Evolutionary conservation across 1,284 basidiomycete species (phyloP).

Genomic region (Trichosporon faecale): DNA sequence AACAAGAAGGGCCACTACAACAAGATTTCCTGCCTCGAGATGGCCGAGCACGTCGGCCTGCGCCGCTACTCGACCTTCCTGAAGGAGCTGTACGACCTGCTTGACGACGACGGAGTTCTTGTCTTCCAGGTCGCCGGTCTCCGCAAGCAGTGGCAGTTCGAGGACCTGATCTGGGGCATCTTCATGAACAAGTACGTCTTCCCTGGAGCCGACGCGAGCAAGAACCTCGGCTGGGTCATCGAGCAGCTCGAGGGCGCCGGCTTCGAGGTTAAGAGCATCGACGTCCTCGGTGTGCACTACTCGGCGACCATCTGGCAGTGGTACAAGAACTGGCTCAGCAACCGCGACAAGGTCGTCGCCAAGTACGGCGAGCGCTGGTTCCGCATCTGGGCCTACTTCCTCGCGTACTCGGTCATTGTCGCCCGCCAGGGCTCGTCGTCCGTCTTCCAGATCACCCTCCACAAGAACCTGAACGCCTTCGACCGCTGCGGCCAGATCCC

Average conservation of each 20-base stretch:
- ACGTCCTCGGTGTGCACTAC: slow-evolving; percentile 96
- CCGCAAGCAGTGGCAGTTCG: slow-evolving; percentile 92
- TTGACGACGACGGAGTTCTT: slow-evolving; percentile 92
- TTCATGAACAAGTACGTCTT: slow-evolving; percentile 95
- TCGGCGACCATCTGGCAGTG: slow-evolving; percentile 88
- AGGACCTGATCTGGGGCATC: slow-evolving; percentile 88
- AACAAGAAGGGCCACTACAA: slow-evolving; percentile 73
- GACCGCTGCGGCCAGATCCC: slow-evolving; percentile 75
- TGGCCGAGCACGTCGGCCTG: slow-evolving; percentile 99
- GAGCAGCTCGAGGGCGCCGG: slow-evolving; percentile 76
- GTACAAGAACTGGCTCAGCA: slow-evolving; percentile 92
- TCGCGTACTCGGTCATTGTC: slow-evolving; percentile 63
- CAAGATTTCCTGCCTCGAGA: slow-evolving; percentile 96
- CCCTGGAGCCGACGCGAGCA: slow-evolving; percentile 95
- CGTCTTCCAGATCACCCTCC: slow-evolving; percentile 91
- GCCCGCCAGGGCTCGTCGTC: slow-evolving; percentile 76
- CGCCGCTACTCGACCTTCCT: slow-evolving; percentile 88
- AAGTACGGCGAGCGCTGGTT: slow-evolving; percentile 91
- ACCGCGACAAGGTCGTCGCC: slow-evolving; percentile 81
- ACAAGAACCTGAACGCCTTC: slow-evolving; percentile 96
- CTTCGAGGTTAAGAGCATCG: slow-evolving; percentile 94
- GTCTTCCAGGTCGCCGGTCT: slow-evolving; percentile 96
- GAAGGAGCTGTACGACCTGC: slow-evolving; percentile 83
- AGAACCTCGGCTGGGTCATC: slow-evolving; percentile 94
- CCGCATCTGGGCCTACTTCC: slow-evolving; percentile 86